Percentiles rank a stretch among this genome's conserved stretches.
Conservation (phyloP, 2,329 filamentous ascomycete species). For the Alternaria burnsii region DNA sequence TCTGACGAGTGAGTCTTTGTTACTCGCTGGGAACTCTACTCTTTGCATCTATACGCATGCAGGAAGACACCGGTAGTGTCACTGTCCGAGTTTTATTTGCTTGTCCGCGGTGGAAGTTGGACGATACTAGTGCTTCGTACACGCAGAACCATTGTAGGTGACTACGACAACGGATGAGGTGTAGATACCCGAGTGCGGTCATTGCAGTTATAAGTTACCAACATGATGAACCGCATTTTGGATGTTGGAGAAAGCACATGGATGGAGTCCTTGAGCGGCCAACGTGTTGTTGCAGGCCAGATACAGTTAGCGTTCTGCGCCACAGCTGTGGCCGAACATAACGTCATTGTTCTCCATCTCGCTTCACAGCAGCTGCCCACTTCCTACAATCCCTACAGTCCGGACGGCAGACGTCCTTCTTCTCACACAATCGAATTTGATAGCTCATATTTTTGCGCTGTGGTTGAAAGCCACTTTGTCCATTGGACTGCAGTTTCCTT, state of each 20-base stretch:
- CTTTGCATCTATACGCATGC: no score
- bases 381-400: neutral
- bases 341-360: slow-evolving; percentile 34
- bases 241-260: no score
- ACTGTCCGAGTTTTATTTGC: no score
- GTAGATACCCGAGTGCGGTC: no score
- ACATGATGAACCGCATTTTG: neutral
- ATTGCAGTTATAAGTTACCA: no score
- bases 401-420: neutral
- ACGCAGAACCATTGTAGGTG: no score
- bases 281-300: slow-evolving; percentile 1
- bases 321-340: slow-evolving; percentile 29
- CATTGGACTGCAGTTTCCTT: neutral
- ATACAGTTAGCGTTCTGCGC: slow-evolving; percentile 29
- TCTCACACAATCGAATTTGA: neutral
- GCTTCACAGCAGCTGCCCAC: slow-evolving; percentile 8
- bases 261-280: neutral
- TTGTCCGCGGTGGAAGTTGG: no score
- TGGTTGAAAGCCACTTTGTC: neutral
- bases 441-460: neutral
- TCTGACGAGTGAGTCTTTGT: no score
- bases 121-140: no score
- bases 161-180: no score
- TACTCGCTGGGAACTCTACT: no score
- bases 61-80: no score